Percentiles rank a stretch among this genome's conserved stretches.
Conservation (phyloP, 768 basidiomycete species). For the Lactifluus subvellereus region DNA sequence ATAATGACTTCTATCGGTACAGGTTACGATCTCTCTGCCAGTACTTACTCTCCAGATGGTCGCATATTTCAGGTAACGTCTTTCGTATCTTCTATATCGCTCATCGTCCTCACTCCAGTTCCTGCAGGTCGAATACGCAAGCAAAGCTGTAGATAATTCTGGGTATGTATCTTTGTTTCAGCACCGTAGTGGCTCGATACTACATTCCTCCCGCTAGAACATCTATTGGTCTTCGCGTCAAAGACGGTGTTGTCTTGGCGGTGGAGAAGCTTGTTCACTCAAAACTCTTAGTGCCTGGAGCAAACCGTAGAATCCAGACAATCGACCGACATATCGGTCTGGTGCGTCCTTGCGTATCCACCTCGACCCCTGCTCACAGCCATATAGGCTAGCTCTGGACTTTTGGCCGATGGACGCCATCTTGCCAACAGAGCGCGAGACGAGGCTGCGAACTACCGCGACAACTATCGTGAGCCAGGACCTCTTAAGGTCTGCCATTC, state of each 20-base stretch:
- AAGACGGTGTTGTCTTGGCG: conserved; percentile 90
- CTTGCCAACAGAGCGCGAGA: conserved; percentile 78
- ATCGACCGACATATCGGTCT: conserved; percentile 92
- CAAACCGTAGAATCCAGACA: conserved; percentile 89
- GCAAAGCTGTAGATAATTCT: conserved; percentile 98
- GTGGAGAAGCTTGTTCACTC: conserved; percentile 98
- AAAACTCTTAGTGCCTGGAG: conserved; percentile 88
- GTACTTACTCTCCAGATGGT: conserved; percentile 94
- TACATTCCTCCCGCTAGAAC: conserved; percentile 48
- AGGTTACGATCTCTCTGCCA: conserved; percentile 94
- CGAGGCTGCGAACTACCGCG: conserved; percentile 71
- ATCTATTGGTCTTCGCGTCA: conserved; percentile 91
- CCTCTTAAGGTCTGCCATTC: conserved; percentile 62
- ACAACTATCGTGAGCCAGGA: conserved; percentile 65
- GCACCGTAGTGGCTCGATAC: not conserved
- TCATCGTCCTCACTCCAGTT: not conserved
- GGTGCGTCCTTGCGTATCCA: conserved; percentile 39
- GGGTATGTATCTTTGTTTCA: conserved; percentile 49
- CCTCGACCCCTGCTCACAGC: not conserved
- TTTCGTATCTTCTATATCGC: conserved; percentile 7
- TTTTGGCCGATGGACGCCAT: conserved; percentile 90
- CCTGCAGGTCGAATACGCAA: conserved; percentile 89
- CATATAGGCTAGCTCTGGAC: conserved; percentile 83
- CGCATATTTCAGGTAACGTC: conserved; percentile 86
- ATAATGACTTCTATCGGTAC: conserved; percentile 97